Base-by-base conservation (phyloP, 306 rosid species). In the Cucurbita argyrosperma region DNA sequence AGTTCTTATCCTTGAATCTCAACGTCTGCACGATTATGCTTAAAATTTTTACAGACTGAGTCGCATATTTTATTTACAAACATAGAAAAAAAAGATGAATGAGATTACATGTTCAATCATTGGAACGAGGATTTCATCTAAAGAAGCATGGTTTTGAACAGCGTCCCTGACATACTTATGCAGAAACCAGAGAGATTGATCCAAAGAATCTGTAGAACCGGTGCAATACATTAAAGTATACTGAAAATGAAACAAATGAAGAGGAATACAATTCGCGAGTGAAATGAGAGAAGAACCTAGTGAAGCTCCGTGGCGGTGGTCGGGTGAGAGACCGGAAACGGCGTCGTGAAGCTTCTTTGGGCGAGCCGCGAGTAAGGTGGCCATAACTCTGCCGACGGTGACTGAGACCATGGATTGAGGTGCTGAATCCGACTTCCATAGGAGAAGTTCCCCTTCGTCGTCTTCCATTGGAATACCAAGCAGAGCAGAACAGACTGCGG, bases 301-400 rank as follows among this genome's bases (percentile, higher is more conserved):
- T n/a, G 85, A 71, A 59, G 57, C 15, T 23, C 54, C 74, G 4
- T 67, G 49, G 52, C 55, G 65, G 59, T 78, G 21, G 19, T 38
- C 72, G 19, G 85, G 49, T 8, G 92, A 85, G 79, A 90, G 87
- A 10, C 75, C 82, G 68, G 85, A 84, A 83, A 93, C 78, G 71
- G 94, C 88, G 73, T 86, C 86, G 87, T 80, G 56, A 43, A 90
- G 96, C 77, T 85, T 90, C 50, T 76, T 90, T n/a, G 94, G 83
- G 50, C 92, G 90, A 55, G 96, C 62, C 8, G 57, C 58, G 79
- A 93, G 96, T 6, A 93, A 82, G 72, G 89, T 53, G 75, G 69
- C 74, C 72, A 90, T 70, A 65, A 86, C 86, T 45, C 94, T 84
- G 16, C 90, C 93, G 54, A 93, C 84, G 5, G 91, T 82, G 18